Evolutionary conservation across 768 basidiomycete genomes (phyloP), one percentile per base, ranked within the genome.

Genomic region (Trichaptum fuscoviolaceum): DNA sequence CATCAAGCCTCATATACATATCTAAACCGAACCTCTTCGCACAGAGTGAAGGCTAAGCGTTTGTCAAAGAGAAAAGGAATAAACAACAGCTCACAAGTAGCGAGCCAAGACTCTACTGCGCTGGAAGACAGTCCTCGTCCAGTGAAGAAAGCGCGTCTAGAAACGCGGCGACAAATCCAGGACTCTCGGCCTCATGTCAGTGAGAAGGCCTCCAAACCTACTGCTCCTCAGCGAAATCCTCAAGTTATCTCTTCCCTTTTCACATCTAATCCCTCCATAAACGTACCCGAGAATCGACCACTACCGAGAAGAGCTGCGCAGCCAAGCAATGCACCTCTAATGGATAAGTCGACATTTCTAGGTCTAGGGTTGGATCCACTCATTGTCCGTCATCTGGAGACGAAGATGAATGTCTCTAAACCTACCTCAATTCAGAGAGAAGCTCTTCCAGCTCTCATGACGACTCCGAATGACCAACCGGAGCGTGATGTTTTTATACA

Each of bases 381-480:
- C 58, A 80, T 99, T 25, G 83, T 87, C 62, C 75, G 88, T 2
- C 96, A 97, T 76, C 82, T 98, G 15, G 79, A 84, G 26, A 81
- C 75, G 24, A 98, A 95, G 78, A 88, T 97, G 87, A 79, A 80
- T 35, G 93, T 99, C 58, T 76, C 82, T 12, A 91, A 89, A 70
- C 96, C 96, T 3, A 99, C 96, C 0, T 88, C 92, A 10, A 94
- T 97, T 68, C 96, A 99, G 76, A 84, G 90, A 67, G 87, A 89
- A 8, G 83, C 83, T 10, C 78, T 90, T 15, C 82, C 85, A 7
- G 76, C 88, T n/a, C 82, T 98, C 58, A 83, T 92, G 3, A 64
- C 67, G 12, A 30, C 30, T 34, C 73, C 81, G 35, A 67, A 78
- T 78, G 63, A 74, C 81, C 26, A 77, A 75, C 52, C 71, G 77